These are phyloP conservation scores for Neopestalotiopsis clavispora DNA, from an alignment of 2,329 filamentous ascomycete species.

Conservation along the genomic window DNA sequence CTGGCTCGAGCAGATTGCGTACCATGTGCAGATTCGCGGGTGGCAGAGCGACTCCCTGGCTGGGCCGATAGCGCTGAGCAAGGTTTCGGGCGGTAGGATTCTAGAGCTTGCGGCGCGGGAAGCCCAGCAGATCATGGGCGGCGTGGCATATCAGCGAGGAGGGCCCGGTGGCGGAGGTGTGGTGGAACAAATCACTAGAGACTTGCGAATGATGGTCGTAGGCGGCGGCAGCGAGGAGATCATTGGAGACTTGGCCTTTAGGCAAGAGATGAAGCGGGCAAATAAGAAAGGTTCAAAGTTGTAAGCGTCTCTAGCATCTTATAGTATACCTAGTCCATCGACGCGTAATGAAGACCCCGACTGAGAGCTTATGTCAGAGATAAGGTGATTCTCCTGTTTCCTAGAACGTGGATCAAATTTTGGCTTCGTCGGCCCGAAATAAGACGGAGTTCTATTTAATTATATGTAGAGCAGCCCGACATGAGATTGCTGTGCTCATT, in stretches of 20 bases:
- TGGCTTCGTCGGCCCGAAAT: too few species aligned
- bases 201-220: constrained; percentile 55
- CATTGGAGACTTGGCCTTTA: constrained; percentile 49
- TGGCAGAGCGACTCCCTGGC: constrained; percentile 35
- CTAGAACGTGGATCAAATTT: too few species aligned
- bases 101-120: constrained; percentile 52
- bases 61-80: constrained; percentile 34
- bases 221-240: constrained; percentile 58
- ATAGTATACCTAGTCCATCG: not conserved
- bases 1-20: constrained; percentile 62
- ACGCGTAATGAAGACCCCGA: too few species aligned
- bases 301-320: not conserved
- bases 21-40: constrained; percentile 46
- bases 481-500: too few species aligned
- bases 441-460: too few species aligned
- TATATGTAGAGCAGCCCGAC: too few species aligned
- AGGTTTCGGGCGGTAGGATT: constrained; percentile 50
- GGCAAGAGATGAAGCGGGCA: constrained; percentile 42
- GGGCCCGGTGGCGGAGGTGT: constrained; percentile 48
- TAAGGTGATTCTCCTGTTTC: too few species aligned
- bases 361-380: too few species aligned
- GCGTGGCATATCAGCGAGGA: constrained; percentile 49
- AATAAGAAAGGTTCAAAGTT: constrained; percentile 22
- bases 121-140: constrained; percentile 55
- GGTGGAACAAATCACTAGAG: constrained; percentile 53